A percentile compares a stretch with the other conserved stretches of the same genome.
Conservation (phyloP, 129 eudicot species). For the Deinandra increscens region DNA sequence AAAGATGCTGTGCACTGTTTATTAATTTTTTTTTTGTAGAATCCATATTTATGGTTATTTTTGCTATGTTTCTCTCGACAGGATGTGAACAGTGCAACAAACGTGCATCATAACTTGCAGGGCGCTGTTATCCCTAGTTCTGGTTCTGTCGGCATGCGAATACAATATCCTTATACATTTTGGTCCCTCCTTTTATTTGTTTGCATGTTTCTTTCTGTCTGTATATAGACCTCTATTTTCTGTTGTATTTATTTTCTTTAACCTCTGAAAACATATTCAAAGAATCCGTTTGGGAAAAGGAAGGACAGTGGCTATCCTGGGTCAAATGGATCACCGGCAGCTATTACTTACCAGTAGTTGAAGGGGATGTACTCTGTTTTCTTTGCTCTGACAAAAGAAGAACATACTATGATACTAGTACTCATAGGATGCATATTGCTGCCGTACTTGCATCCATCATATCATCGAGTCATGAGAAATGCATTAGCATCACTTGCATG, state of each 20-base stretch:
- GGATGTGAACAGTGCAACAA: conserved; percentile 91
- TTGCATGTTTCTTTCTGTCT: conserved; percentile 2
- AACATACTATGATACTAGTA: conserved; percentile 35
- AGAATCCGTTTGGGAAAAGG: conserved; percentile 95
- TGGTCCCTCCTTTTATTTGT: conserved; percentile 17
- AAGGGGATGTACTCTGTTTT: conserved; percentile 94
- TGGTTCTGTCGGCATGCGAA: conserved; percentile 97
- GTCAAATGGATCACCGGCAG: conserved; percentile 71
- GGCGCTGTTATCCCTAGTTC: conserved; percentile 96
- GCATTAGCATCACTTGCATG: conserved; percentile 73
- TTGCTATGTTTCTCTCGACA: conserved; percentile 39
- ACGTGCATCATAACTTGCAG: conserved; percentile 89
- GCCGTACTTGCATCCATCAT: conserved; percentile 83
- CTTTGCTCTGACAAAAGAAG: conserved; percentile 54
- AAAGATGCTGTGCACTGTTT: not conserved
- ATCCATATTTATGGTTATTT: conserved; percentile 15
- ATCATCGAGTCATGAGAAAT: conserved; percentile 81
- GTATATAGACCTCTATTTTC: not conserved
- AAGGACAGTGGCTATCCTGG: conserved; percentile 62
- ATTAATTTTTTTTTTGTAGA: not conserved
- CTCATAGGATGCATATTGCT: conserved; percentile 90
- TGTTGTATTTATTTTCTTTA: conserved; percentile 33
- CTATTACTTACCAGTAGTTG: conserved; percentile 72
- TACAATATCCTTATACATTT: conserved; percentile 81
- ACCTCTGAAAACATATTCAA: conserved; percentile 73